A percentile compares a stretch with the other conserved stretches of the same genome.
These are phyloP conservation scores for Ogataea parapolymorpha DNA, from an alignment of 805 yeast species.

Conservation along the genomic window DNA sequence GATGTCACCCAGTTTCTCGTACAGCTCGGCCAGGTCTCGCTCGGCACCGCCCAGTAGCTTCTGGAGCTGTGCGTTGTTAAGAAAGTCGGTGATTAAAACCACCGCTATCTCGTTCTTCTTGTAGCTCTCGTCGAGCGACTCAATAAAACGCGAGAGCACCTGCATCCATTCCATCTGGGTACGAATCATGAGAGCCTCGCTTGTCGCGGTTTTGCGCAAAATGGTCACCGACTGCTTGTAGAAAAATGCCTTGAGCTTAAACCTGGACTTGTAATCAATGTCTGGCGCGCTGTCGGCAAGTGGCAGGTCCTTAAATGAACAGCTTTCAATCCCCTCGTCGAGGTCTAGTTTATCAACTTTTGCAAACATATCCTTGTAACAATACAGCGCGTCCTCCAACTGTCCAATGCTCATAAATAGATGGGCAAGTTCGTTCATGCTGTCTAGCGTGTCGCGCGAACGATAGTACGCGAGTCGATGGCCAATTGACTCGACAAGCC, in stretches of 20 bases:
- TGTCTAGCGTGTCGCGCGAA: constrained; percentile 15
- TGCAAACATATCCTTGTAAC: constrained; percentile 45
- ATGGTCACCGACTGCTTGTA: constrained; percentile 22
- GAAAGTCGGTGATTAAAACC: constrained; percentile 41
- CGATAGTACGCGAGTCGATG: constrained; percentile 41
- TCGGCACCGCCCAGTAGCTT: constrained; percentile 21
- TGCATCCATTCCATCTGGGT: constrained; percentile 30
- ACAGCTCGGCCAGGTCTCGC: constrained; percentile 24
- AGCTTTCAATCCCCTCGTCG: constrained; percentile 18
- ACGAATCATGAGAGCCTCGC: constrained; percentile 29
- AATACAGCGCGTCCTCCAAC: constrained; percentile 55
- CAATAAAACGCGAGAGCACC: constrained; percentile 24
- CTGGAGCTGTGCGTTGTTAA: constrained; percentile 21
- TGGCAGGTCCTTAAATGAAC: constrained; percentile 9
- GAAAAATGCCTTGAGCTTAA: constrained; percentile 21
- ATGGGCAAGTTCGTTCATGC: constrained; percentile 33
- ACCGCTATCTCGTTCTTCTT: constrained; percentile 41
- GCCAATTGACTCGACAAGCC: constrained; percentile 52
- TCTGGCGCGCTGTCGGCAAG: constrained; percentile 4
- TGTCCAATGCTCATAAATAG: constrained; percentile 48
- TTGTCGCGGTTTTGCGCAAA: constrained; percentile 24
- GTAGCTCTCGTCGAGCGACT: constrained; percentile 22
- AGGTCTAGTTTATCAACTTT: constrained; percentile 13
- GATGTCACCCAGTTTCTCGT: constrained; percentile 48
- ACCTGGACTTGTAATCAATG: constrained; percentile 10